phyloP scores from a whole-genome alignment of 2,329 filamentous ascomycete species.

The Fusarium foetens region DNA sequence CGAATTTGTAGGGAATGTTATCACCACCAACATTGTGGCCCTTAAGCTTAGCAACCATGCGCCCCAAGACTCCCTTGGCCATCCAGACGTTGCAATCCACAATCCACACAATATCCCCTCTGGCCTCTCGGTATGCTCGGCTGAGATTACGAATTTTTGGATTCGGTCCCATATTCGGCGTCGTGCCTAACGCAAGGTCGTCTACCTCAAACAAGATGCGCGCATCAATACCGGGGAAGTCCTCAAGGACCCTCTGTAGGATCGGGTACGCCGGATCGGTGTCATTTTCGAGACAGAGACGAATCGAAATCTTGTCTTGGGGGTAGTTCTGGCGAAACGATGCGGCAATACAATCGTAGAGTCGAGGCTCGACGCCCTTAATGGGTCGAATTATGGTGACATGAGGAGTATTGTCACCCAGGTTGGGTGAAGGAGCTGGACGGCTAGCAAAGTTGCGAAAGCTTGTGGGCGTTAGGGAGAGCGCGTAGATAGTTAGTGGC shows the following conservation, averaged over 20 bases:
- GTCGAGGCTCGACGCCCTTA: conserved; percentile 87
- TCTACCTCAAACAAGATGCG: conserved; percentile 83
- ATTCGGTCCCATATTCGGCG: conserved; percentile 83
- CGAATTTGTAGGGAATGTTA: conserved; percentile 80
- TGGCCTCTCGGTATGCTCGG: conserved; percentile 87
- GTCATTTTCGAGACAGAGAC: conserved; percentile 81
- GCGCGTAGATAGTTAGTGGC: neutral
- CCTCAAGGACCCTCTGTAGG: conserved; percentile 74
- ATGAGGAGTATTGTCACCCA: conserved; percentile 71
- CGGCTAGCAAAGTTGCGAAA: conserved; percentile 64
- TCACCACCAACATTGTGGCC: conserved; percentile 67
- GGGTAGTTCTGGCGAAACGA: conserved; percentile 88
- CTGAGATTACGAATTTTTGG: conserved; percentile 99
- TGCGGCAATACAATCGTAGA: conserved; percentile 92
- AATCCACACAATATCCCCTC: conserved; percentile 91
- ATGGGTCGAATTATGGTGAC: conserved; percentile 93
- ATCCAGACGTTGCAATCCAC: conserved; percentile 98
- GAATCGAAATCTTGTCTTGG: conserved; percentile 76
- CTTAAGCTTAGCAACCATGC: conserved; percentile 89
- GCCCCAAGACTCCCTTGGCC: conserved; percentile 77
- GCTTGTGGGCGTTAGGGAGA: conserved; percentile 45
- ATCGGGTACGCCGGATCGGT: conserved; percentile 81
- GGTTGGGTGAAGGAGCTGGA: conserved; percentile 58
- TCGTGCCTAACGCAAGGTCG: conserved; percentile 71
- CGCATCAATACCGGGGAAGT: conserved; percentile 78